Base-by-base conservation (phyloP, 2,329 filamentous ascomycete species). In the Sporothrix variecibatus region DNA sequence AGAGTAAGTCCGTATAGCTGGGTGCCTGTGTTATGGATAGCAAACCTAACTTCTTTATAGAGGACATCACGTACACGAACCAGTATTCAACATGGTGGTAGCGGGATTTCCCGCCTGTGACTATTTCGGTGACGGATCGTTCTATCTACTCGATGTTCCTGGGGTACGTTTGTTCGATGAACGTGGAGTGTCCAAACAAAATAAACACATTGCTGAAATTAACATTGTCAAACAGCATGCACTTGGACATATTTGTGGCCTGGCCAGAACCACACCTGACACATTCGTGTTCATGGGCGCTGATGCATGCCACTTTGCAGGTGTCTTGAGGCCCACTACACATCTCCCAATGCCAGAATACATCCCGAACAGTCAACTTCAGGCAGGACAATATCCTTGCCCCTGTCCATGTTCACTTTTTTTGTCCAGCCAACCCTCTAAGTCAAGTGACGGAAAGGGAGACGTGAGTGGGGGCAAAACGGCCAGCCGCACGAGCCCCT, bases 101-200 rank as follows among this genome's bases (percentile, higher is more conserved):
- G 65, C 43, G 4, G 65, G 65, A 53, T 69, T 69, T 69, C 43
- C 43, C 1, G 65, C 65, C 17, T 15, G 15, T 38, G 65, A 51
- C 43, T 69, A 69, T 17, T 69, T 69, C 17, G 15, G 43, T 9
- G 65, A 69, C 15, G 65, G 65, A 9, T 69, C 65, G 5, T 69
- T 69, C 43, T 69, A 69, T 53, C 65, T 69, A 2, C 43, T 69
- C 1, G 65, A 69, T 31, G 65, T 69, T 11, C 43, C 65, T 3
- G 65, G 65, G 9, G 65, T 69, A 34, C 5, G 64, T 68, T 11
- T 65, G 34, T 4, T 4, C 51, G 4, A 4, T 23, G 11, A 56
- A 56, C 6, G 3, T 12, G 43, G 8, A 34, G 34, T 8, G 8
- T 3, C 17, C 4, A 49, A 9, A 12, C 0, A 49, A 49, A 12